phyloP scores from a whole-genome alignment of 371 early-diverging fungal species.

The Saksenaea oblongispora region DNA sequence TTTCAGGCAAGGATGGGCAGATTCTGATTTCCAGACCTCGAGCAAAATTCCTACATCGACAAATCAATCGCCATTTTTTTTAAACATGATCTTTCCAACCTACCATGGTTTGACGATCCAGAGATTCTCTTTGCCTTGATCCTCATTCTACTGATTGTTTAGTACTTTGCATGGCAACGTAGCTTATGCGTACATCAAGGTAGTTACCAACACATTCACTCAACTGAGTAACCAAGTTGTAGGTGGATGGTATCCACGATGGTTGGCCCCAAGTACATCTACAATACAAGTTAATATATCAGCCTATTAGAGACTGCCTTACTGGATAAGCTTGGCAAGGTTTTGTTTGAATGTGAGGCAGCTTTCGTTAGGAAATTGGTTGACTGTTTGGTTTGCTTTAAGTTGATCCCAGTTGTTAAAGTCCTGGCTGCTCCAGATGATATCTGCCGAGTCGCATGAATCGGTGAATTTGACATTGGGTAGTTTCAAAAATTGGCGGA shows the following conservation, averaged over 20 bases:
- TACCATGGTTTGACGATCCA: slow-evolving; percentile 63
- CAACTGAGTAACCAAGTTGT: slow-evolving; percentile 50
- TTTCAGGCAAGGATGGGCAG: slow-evolving; percentile 40
- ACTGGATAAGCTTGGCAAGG: slow-evolving; percentile 50
- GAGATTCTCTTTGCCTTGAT: slow-evolving; percentile 31
- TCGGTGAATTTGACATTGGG: slow-evolving; percentile 48
- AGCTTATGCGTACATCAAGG: slow-evolving; percentile 23
- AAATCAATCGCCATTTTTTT: neutral
- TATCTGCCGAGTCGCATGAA: slow-evolving; percentile 46
- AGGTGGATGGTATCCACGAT: slow-evolving; percentile 52
- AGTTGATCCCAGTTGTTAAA: slow-evolving; percentile 54
- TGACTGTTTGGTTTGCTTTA: slow-evolving; percentile 47
- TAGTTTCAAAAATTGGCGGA: slow-evolving; percentile 51
- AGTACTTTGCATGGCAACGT: neutral
- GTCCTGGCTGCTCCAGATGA: slow-evolving; percentile 55
- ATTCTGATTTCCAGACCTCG: slow-evolving; percentile 54
- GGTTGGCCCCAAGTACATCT: slow-evolving; percentile 50
- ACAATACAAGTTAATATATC: neutral
- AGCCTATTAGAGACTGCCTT: slow-evolving; percentile 13
- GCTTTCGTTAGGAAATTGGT: slow-evolving; percentile 56
- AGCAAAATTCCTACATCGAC: slow-evolving; percentile 38
- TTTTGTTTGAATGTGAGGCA: slow-evolving; percentile 56
- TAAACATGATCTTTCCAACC: neutral
- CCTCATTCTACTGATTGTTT: neutral
- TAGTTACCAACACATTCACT: slow-evolving; percentile 55